A percentile compares a stretch with the other conserved stretches of the same genome.
Conservation (phyloP, 257 asterid species). For the Capsicum rhomboideum region DNA sequence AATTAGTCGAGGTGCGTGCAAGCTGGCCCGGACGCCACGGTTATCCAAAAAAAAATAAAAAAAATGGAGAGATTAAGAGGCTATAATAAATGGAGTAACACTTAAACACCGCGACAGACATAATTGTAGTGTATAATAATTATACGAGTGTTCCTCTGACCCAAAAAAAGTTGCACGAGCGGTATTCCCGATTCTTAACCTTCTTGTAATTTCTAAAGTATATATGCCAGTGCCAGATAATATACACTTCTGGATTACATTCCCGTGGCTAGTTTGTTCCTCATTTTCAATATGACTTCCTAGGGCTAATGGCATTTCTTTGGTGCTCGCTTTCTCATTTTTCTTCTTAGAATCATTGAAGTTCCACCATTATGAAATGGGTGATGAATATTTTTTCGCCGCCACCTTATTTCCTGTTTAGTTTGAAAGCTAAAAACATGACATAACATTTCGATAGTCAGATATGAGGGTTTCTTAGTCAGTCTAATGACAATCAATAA, state of each 20-base stretch:
- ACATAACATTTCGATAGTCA: background rate
- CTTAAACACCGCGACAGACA: background rate
- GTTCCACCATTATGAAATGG: background rate
- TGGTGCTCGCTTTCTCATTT: background rate
- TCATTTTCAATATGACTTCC: background rate
- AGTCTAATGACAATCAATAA: background rate
- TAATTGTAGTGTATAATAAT: background rate
- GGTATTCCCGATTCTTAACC: background rate
- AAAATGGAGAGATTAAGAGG: background rate
- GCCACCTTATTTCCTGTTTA: background rate
- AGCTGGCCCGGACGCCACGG: no score
- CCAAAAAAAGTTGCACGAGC: background rate
- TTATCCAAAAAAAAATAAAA: no score
- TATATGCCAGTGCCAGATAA: background rate
- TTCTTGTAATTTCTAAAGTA: background rate
- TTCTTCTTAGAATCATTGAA: background rate
- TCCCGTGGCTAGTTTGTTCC: background rate
- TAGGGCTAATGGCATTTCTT: background rate
- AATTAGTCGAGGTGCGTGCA: no score
- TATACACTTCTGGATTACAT: background rate
- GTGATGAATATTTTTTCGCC: background rate
- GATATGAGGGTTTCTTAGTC: background rate
- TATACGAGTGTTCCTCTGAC: background rate
- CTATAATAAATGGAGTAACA: background rate
- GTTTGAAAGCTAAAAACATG: background rate